Evolutionary conservation across 2,329 filamentous ascomycete species (phyloP), one percentile per base, ranked within the genome.

Genomic region (Ascochyta fabae): DNA sequence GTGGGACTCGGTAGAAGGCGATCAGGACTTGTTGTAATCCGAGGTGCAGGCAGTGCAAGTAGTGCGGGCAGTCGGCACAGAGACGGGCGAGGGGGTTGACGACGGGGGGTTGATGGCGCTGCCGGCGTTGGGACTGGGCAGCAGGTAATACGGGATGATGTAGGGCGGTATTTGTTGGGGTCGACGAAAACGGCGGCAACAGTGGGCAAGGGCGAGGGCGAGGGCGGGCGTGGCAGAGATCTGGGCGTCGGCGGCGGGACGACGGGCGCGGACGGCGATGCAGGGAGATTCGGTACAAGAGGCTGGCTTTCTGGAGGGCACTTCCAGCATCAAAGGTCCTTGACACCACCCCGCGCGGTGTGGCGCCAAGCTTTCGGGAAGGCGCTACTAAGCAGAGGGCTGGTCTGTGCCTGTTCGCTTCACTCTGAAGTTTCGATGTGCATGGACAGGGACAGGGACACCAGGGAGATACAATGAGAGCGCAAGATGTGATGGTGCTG

Each of bases 111-210:
- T 53, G 55, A 59, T 57, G 62, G 67, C 62, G 67, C 65, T 62
- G 68, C 59, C 69, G 67, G 67, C 57, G 70, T 69, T 62, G 66
- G 70, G 62, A 61, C 53, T 63, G 64, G 58, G 51, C 57, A 57
- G 49, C 60, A 61, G 59, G 61, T 59, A 65, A 56, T 61, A 59
- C 53, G 59, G 61, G 60, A 66, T 63, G 66, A 68, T 70, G 66
- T 68, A 65, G 65, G 67, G 63, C 63, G 61, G 65, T 63, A 59
- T 58, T 59, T 58, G 55, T 53, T 53, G 64, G 58, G 60, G 57
- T 61, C 49, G 60, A 59, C 55, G 58, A 66, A 61, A 56, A 58
- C 56, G 64, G 58, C 57, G 60, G 46, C 24, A 47, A 57, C 48
- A 49, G 58, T 42, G 59, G 60, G 43, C 44, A 35, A 39, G 55